Conservation (phyloP, 495 filamentous ascomycete genomes). For the Penicillium psychrofluorescens region DNA sequence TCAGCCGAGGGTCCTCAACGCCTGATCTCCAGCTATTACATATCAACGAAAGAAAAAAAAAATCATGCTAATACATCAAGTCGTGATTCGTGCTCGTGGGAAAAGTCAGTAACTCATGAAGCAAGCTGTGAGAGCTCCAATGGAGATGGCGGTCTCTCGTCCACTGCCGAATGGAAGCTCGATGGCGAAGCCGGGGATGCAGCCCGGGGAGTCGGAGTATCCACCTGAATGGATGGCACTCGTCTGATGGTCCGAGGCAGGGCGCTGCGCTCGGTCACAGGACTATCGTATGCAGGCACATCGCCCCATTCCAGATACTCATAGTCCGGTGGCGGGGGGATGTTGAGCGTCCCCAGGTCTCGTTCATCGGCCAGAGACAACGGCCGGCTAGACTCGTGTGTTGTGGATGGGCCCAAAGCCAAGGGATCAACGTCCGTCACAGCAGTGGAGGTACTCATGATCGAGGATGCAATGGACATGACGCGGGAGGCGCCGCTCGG, state of each 20-base stretch:
- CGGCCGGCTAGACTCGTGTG: conserved; percentile 15
- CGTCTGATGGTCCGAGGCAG: conserved; percentile 13
- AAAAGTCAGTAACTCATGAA: background rate
- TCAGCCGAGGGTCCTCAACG: no score
- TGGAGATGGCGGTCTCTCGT: conserved; percentile 2
- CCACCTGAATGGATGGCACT: conserved; percentile 34
- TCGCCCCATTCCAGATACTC: conserved; percentile 44
- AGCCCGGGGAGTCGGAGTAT: conserved; percentile 27
- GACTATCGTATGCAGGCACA: conserved; percentile 37
- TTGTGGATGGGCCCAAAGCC: conserved; percentile 14
- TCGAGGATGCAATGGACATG: conserved; percentile 29
- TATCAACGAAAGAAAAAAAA: background rate
- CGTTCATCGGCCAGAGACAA: conserved; percentile 21
- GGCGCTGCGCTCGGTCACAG: conserved; percentile 18
- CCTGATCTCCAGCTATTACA: no score
- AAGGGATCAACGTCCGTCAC: conserved; percentile 24
- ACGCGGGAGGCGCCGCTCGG: conserved; percentile 23
- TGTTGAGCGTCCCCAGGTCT: conserved; percentile 26
- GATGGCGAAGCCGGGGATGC: conserved; percentile 25
- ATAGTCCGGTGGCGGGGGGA: conserved; percentile 38
- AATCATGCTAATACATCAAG: conserved; percentile 5
- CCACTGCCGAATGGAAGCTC: conserved; percentile 3
- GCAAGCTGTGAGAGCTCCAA: no score
- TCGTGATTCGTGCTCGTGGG: conserved; percentile 4
- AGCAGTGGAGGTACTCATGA: conserved; percentile 15